Percentiles rank a stretch among this genome's conserved stretches.
phyloP scores from a whole-genome alignment of 805 yeast species.

The Cyberlindnera euphorbiae region DNA sequence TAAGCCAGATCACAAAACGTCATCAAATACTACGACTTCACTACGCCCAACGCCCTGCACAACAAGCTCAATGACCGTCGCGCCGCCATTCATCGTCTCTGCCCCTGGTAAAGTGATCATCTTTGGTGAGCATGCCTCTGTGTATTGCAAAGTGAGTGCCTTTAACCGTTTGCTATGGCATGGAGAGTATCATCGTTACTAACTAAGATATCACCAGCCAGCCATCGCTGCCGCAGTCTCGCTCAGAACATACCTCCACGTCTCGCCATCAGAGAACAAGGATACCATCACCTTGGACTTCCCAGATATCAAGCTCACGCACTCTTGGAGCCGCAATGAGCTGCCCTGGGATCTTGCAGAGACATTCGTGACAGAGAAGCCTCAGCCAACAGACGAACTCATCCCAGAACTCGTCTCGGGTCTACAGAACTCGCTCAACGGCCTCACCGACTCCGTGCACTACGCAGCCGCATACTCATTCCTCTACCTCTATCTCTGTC shows the following conservation, averaged over 20 bases:
- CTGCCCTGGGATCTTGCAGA: constrained; percentile 53
- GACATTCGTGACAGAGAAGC: constrained; percentile 18
- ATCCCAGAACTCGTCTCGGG: constrained; percentile 52
- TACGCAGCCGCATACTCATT: constrained; percentile 79
- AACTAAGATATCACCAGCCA: too few relatives aligned
- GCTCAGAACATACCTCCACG: constrained; percentile 75
- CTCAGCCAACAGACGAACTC: constrained; percentile 47
- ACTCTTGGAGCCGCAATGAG: constrained; percentile 55
- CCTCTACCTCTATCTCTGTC: constrained; percentile 63
- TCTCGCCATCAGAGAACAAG: constrained; percentile 39
- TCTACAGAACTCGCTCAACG: constrained; percentile 39
- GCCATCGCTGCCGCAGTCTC: constrained; percentile 95
- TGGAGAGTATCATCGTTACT: too few relatives aligned
- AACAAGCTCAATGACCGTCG: constrained; percentile 9
- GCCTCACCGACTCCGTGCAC: constrained; percentile 53
- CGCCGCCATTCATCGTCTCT: constrained; percentile 66
- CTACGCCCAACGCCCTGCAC: too few relatives aligned
- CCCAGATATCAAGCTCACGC: constrained; percentile 72
- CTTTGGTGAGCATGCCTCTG: constrained; percentile 97
- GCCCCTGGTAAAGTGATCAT: constrained; percentile 97
- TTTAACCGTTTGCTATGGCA: too few relatives aligned
- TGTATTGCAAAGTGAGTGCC: constrained; percentile 58
- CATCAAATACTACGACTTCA: too few relatives aligned
- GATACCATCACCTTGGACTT: constrained; percentile 60
- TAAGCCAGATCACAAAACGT: too few relatives aligned